Evolutionary conservation across 1,284 basidiomycete species (phyloP).

Genomic region (Coriolopsis trogii): DNA sequence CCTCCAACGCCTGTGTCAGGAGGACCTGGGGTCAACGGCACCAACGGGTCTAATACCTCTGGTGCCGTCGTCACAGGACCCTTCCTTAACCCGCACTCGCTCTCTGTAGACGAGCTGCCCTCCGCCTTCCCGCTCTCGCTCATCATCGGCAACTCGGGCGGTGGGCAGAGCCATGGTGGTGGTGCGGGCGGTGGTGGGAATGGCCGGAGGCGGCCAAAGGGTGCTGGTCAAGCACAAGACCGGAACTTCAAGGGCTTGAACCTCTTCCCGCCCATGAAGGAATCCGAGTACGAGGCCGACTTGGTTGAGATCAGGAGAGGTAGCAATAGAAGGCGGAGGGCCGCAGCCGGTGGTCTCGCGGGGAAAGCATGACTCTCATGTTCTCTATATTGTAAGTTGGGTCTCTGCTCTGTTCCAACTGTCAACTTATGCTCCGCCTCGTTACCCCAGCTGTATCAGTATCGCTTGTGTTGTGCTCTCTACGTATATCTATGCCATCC

Average conservation of each 20-base stretch:
- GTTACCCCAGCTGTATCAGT: slow-evolving; percentile 13
- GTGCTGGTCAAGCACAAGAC: slow-evolving; percentile 48
- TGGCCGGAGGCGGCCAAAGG: slow-evolving; percentile 58
- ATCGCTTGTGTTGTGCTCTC: slow-evolving; percentile 3
- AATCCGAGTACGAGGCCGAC: slow-evolving; percentile 71
- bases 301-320: slow-evolving; percentile 74
- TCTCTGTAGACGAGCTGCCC: slow-evolving; percentile 79
- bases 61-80: slow-evolving; percentile 66
- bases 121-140: slow-evolving; percentile 81
- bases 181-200: slow-evolving; percentile 43
- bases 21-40: slow-evolving; percentile 37
- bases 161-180: slow-evolving; percentile 37
- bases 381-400: slow-evolving; percentile 5
- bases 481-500: no score
- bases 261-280: slow-evolving; percentile 45
- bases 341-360: slow-evolving; percentile 41
- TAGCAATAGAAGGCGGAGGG: slow-evolving; percentile 68
- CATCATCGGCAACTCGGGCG: slow-evolving; percentile 44
- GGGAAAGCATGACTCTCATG: slow-evolving; percentile 24
- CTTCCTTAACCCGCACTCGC: slow-evolving; percentile 76
- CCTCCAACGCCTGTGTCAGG: slow-evolving; percentile 53
- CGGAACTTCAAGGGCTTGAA: slow-evolving; percentile 64
- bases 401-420: background rate
- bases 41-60: slow-evolving; percentile 39
- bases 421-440: background rate